Conservation (phyloP, 2,329 filamentous ascomycete species). For the Fulvia fulva region DNA sequence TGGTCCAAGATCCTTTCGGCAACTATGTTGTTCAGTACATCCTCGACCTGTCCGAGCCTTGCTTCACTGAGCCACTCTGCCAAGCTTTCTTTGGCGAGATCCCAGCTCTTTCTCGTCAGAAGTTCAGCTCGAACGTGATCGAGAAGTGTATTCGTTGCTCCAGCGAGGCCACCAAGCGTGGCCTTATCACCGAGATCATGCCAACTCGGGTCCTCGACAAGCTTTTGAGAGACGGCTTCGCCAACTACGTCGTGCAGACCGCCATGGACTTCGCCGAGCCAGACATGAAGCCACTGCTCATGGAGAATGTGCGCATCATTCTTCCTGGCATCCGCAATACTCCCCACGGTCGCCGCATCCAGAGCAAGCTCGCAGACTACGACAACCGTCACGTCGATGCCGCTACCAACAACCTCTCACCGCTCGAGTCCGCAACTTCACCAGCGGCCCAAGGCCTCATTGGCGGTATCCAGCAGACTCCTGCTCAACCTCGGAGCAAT, state of each 20-base stretch:
- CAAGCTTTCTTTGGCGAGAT: constrained; percentile 72
- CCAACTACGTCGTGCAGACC: constrained; percentile 98
- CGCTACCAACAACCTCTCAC: constrained; percentile 26
- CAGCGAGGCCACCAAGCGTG: constrained; percentile 66
- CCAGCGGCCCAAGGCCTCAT: background rate
- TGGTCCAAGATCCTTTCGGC: constrained; percentile 95
- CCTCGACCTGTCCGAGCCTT: constrained; percentile 79
- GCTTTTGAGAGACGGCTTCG: constrained; percentile 85
- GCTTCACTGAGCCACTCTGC: constrained; percentile 86
- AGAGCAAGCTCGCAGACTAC: constrained; percentile 71
- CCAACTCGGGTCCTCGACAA: constrained; percentile 73
- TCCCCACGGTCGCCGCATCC: constrained; percentile 89
- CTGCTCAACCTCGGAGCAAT: constrained; percentile 22
- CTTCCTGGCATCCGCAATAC: constrained; percentile 82
- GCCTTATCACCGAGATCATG: constrained; percentile 81
- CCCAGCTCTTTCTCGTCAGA: constrained; percentile 77
- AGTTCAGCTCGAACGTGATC: constrained; percentile 98
- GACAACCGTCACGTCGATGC: constrained; percentile 39
- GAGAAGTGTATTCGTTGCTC: constrained; percentile 88
- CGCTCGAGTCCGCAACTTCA: constrained; percentile 17
- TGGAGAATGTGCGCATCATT: constrained; percentile 81
- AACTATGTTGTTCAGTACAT: constrained; percentile 99
- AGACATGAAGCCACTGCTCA: constrained; percentile 67
- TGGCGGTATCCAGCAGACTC: constrained; percentile 11
- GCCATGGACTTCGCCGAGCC: constrained; percentile 80